Evolutionary conservation across 768 basidiomycete genomes (phyloP), one percentile per base, ranked within the genome.

Genomic region (Termitomyces sp.): DNA sequence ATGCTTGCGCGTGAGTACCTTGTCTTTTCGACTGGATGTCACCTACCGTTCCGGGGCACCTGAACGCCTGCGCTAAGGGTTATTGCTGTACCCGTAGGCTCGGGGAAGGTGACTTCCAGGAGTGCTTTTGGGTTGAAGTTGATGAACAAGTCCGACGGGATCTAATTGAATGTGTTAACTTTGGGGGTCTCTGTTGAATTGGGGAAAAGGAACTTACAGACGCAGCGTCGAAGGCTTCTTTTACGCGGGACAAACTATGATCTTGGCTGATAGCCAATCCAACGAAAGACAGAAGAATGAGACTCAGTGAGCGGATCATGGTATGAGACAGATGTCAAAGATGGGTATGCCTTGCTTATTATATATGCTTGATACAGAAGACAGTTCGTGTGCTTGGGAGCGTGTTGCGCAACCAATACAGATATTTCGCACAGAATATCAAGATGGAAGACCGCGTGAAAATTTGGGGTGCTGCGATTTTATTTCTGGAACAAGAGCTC

Each of bases 251-350:
- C 9, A 71, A 20, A 41, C 57, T 66, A 10, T 47, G 62, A 44
- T 71, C 69, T 55, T 70, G 68, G n/a, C 64, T 65, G 11, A 48
- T 54, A 28, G 58, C 63, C n/a, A 68, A 48, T 20, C 59, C 54
- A 22, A 55, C 36, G 24, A 64, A 44, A 7, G 57, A 49, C 24
- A 66, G 53, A 18, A 64, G 49, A 36, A 54, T 38, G 41, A 64
- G 33, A 32, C 22, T 33, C 20, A 45, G 24, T 32, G 50, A 38
- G 33, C 56, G 22, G 45, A 55, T 28, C 63, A 64, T 64, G 14
- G 16, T 45, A 40, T 8, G 11, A 52, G 16, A 22, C 40, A 5
- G 18, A 40, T 16, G 5, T 5, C n/a, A 28, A 3, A 20, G 8
- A 41, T 8, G 40, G 9, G 8, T 41, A 41, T 8, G n/a, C 13